Evolutionary conservation across 1,284 basidiomycete genomes (phyloP), one percentile per base, ranked within the genome.

Genomic region (Cutaneotrichosporon sp.): DNA sequence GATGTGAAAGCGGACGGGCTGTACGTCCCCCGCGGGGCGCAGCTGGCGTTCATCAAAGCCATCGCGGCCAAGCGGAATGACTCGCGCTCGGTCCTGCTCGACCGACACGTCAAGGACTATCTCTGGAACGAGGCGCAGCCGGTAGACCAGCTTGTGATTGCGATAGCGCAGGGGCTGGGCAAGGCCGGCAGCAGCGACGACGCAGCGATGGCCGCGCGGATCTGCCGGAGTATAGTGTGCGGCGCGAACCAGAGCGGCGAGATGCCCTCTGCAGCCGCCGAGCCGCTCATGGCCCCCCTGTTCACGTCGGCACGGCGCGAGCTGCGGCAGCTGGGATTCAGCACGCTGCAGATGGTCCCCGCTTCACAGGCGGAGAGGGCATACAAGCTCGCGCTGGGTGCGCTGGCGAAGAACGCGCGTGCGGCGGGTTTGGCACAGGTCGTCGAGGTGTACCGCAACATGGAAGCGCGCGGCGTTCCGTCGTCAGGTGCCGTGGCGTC

Each of bases 71-170:
- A 51, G 9, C 34, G 51, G 4, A 56, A 35, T 40, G 44, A 56
- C 7, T 67, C 67, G 5, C 57, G 65, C 43, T 49, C 58, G 7
- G 56, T 69, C 23, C 58, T 73, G 9, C 60, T 73, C 10, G 69
- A 73, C 33, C 56, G 70, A 8, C 64, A 73, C 52, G 52, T 73
- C 55, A 65, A 65, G 26, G 70, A 71, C 54, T 67, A 64, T 30
- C 49, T 67, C 1, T 67, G 61, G 55, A 37, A 59, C n/a, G 52
- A 59, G 4, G 48, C 52, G 10, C 47, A 45, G 44, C 37, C 43
- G 8, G 22, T 40, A 4, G 43, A 50, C 1, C 47, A 52, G 0
- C 53, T 71, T 14, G 58, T 68, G n/a, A 17, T 34, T 8, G 62
- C 66, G 8, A 23, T 73, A 3, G 58, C 63, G 0, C 36, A 56